These are phyloP conservation scores for Pythium folliculosum DNA, from an alignment of 352 stramenopile genomes.

Conservation along the genomic window DNA sequence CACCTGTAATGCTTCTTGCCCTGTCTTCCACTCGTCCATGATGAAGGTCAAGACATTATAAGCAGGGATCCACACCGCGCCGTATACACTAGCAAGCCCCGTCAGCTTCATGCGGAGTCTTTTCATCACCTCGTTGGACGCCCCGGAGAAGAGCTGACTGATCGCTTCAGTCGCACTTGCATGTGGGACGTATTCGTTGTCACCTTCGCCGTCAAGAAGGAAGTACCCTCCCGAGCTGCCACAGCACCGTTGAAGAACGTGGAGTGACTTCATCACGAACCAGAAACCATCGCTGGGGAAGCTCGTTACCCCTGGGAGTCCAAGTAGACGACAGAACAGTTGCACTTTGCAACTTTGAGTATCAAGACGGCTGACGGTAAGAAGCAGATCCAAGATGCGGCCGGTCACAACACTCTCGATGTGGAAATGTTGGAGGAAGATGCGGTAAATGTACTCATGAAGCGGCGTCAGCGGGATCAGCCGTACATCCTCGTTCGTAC, in stretches of 20 bases:
- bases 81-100: slow-evolving; percentile 52
- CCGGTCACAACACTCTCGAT: slow-evolving; percentile 38
- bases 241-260: slow-evolving; percentile 47
- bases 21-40: slow-evolving; percentile 49
- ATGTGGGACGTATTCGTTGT: slow-evolving; percentile 55
- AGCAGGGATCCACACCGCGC: slow-evolving; percentile 52
- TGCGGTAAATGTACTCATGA: slow-evolving; percentile 50
- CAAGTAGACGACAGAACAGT: slow-evolving; percentile 47
- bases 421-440: slow-evolving; percentile 54
- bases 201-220: slow-evolving; percentile 39
- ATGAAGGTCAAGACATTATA: slow-evolving; percentile 49
- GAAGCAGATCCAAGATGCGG: slow-evolving; percentile 47
- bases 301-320: slow-evolving; percentile 38
- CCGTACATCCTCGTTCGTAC: background rate
- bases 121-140: slow-evolving; percentile 44
- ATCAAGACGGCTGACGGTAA: slow-evolving; percentile 46
- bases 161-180: slow-evolving; percentile 45
- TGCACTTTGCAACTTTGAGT: slow-evolving; percentile 63
- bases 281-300: slow-evolving; percentile 47
- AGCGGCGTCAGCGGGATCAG: slow-evolving; percentile 33
- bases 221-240: slow-evolving; percentile 45
- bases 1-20: slow-evolving; percentile 30
- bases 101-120: slow-evolving; percentile 42
- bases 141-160: slow-evolving; percentile 33
- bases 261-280: slow-evolving; percentile 52